These are phyloP conservation scores for Hyphopichia pseudoburtonii DNA, from an alignment of 1,139 yeast species.

Conservation along the genomic window DNA sequence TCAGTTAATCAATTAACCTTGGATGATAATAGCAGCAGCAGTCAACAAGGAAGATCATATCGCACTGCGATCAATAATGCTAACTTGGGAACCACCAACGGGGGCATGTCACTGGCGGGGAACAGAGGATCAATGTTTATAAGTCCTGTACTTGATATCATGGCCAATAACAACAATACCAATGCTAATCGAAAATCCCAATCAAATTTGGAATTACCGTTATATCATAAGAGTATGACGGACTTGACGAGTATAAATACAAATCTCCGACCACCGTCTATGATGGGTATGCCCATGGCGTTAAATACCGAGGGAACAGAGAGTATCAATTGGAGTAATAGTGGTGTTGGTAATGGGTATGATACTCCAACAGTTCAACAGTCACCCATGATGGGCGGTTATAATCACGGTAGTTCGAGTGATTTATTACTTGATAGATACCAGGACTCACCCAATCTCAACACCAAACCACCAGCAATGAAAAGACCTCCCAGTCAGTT, in stretches of 20 bases:
- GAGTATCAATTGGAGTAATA: not conserved
- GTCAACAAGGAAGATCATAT: conserved; percentile 25
- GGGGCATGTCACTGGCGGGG: conserved; percentile 7
- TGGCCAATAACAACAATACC: too few species aligned
- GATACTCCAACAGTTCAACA: conserved; percentile 1
- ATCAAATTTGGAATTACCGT: conserved; percentile 21
- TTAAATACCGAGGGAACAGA: not conserved
- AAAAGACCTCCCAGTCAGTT: conserved; percentile 33
- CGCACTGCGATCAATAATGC: conserved; percentile 14
- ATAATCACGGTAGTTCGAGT: not conserved
- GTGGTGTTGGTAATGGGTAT: conserved; percentile 4
- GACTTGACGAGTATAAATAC: conserved; percentile 3
- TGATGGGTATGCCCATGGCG: not conserved
- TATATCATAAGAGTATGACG: conserved; percentile 14
- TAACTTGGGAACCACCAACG: not conserved
- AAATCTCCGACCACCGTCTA: not conserved
- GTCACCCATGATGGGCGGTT: not conserved
- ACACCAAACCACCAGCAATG: not conserved
- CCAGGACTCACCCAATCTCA: conserved; percentile 1
- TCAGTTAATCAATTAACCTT: conserved; percentile 4
- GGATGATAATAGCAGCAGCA: conserved; percentile 3
- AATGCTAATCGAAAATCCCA: conserved; percentile 4
- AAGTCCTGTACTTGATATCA: conserved; percentile 31
- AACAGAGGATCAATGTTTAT: conserved; percentile 36
- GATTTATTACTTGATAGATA: not conserved